Percentiles rank a stretch among this genome's conserved stretches.
Evolutionary conservation across 2,329 filamentous ascomycete genomes (phyloP).

Genomic region (Pestalotiopsis sp.): DNA sequence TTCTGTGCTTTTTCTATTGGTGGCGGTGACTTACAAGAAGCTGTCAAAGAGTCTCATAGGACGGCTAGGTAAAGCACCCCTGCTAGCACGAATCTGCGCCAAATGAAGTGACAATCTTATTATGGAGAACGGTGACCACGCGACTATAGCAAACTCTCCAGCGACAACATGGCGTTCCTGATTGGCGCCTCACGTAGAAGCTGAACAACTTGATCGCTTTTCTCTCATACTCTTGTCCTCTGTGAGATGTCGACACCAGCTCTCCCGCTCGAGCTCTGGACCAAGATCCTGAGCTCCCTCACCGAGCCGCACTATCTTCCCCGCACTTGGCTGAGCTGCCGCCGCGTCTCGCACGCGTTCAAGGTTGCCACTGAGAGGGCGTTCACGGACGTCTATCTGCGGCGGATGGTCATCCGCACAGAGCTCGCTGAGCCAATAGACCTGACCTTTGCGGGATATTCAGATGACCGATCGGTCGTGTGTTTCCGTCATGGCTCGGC

Average conservation of each 20-base stretch:
- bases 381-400: slow-evolving; percentile 7
- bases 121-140: too few species aligned
- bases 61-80: too few species aligned
- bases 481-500: neutral
- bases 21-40: too few species aligned
- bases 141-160: too few species aligned
- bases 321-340: slow-evolving; percentile 10
- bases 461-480: neutral
- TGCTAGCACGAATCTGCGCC: too few species aligned
- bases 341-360: slow-evolving; percentile 9
- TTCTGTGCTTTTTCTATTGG: too few species aligned
- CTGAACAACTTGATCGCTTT: too few species aligned
- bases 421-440: slow-evolving; percentile 6
- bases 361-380: slow-evolving; percentile 10
- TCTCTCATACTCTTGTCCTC: too few species aligned
- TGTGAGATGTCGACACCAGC: neutral
- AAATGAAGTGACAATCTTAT: too few species aligned
- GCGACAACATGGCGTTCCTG: too few species aligned
- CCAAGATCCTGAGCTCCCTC: neutral
- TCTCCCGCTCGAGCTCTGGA: slow-evolving; percentile 12
- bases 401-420: neutral
- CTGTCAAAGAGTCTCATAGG: too few species aligned
- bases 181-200: too few species aligned
- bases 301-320: slow-evolving; percentile 9
- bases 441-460: neutral